Base-by-base conservation (phyloP, 768 basidiomycete genomes). In the Phylloporus arenicola region DNA sequence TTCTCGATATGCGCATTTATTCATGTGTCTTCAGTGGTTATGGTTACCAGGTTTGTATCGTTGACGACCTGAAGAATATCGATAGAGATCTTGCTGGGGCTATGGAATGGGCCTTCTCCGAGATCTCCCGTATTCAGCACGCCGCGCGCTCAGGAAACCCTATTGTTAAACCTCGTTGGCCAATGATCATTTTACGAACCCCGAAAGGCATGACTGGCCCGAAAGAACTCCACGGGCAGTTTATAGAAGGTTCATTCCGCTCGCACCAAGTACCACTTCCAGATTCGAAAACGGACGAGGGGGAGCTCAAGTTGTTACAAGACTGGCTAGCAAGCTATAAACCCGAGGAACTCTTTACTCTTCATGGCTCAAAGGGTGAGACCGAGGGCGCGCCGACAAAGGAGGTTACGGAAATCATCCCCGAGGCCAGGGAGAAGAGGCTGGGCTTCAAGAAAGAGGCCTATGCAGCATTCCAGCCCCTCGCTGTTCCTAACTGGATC, bases 191-290 rank as follows among this genome's bases (percentile, higher is more conserved):
- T 59, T 76, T 94, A 40, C 81, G 92, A 39, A 89, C 89, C 1
- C 90, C 91, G 10, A 95, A 95, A 69, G 81, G 90, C 22, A 82
- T 79, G 73, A 74, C 82, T 6, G 84, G 86, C 5, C 88, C 89
- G 2, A 82, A 82, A 56, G 55, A 69, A 19, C 63, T 87, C 25
- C 74, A 80, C 45, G 87, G 82, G n/a, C 79, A 87, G 53, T 79
- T 78, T 50, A 77, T 92, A 45, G 88, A 89, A 61, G 87, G 86
- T 40, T 88, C 85, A 19, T 94, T 86, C 77, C 81, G 77, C 51
- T 78, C 92, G 0, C 92, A 96, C 63, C 92, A 95, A 70, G 91
- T 95, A 1, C 92, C 92, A 5, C 78, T 95, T 16, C 85, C 90
- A 3, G 71, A 71, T 11, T 84, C 85, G 3, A 84, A 83, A 65